phyloP scores from a whole-genome alignment of 2,329 filamentous ascomycete species.

The Dactylella cylindrospora region DNA sequence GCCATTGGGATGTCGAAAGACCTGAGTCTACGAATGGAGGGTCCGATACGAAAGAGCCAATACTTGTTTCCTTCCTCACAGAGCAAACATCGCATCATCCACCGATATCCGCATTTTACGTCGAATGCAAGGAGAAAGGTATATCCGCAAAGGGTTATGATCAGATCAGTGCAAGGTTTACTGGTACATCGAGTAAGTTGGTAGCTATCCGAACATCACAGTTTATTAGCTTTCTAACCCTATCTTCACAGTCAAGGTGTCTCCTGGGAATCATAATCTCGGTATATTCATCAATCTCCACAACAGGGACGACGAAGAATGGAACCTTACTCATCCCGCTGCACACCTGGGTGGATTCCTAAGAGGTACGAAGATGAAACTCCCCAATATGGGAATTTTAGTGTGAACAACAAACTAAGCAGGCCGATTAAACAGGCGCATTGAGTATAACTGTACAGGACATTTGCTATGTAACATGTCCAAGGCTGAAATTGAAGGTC shows the following conservation, averaged over 20 bases:
- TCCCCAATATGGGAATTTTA: not conserved
- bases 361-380: conserved; percentile 58
- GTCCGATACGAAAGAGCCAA: conserved; percentile 55
- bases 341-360: conserved; percentile 87
- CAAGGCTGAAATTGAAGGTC: conserved; percentile 85
- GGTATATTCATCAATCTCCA: conserved; percentile 91
- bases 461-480: conserved; percentile 81
- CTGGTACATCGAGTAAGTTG: conserved; percentile 69
- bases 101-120: conserved; percentile 91
- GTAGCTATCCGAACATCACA: not conserved
- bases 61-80: conserved; percentile 89
- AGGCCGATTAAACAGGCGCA: conserved; percentile 57
- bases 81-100: conserved; percentile 98
- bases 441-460: conserved; percentile 89
- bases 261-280: conserved; percentile 87
- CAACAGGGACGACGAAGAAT: conserved; percentile 79
- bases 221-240: not conserved
- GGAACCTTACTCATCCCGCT: conserved; percentile 92
- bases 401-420: conserved; percentile 2
- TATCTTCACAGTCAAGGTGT: conserved; percentile 68
- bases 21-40: conserved; percentile 60
- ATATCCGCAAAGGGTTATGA: conserved; percentile 87
- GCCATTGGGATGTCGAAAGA: conserved; percentile 91
- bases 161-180: conserved; percentile 96
- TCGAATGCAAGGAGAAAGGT: conserved; percentile 88